A percentile compares a stretch with the other conserved stretches of the same genome.
Evolutionary conservation across 2,329 filamentous ascomycete genomes (phyloP).

Genomic region (Penicillium sp.): DNA sequence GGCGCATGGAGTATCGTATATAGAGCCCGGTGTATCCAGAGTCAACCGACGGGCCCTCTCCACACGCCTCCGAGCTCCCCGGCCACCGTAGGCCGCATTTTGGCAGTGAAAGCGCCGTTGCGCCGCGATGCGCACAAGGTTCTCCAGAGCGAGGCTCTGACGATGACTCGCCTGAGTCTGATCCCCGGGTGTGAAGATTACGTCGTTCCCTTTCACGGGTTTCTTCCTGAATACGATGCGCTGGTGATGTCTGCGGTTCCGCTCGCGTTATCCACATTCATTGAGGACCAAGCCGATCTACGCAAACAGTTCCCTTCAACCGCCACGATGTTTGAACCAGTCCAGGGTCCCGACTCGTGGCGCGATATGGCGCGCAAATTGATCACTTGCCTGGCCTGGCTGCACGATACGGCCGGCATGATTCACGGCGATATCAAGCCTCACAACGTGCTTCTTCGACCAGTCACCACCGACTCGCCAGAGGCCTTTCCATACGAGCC

Average conservation of each 20-base stretch:
- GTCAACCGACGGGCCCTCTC: slow-evolving; percentile 4
- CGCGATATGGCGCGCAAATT: slow-evolving; percentile 36
- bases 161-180: slow-evolving; percentile 35
- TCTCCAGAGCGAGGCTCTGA: slow-evolving; percentile 39
- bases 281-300: slow-evolving; percentile 30
- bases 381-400: slow-evolving; percentile 39
- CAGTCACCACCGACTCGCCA: slow-evolving; percentile 10
- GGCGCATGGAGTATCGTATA: slow-evolving; percentile 47
- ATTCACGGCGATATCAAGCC: slow-evolving; percentile 47
- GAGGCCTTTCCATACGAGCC: slow-evolving; percentile 34
- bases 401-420: slow-evolving; percentile 37
- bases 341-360: slow-evolving; percentile 39
- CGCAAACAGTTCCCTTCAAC: slow-evolving; percentile 32
- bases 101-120: slow-evolving; percentile 43
- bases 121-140: slow-evolving; percentile 38
- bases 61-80: slow-evolving; percentile 36
- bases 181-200: slow-evolving; percentile 29
- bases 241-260: slow-evolving; percentile 44
- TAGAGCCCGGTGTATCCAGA: slow-evolving; percentile 30
- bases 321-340: slow-evolving; percentile 42
- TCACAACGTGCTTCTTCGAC: slow-evolving; percentile 39
- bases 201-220: slow-evolving; percentile 43
- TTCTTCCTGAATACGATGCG: slow-evolving; percentile 32
- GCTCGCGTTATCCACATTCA: slow-evolving; percentile 38
- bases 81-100: slow-evolving; percentile 23